Conservation (phyloP, 2,329 filamentous ascomycete species). For the Penicillium sp. region DNA sequence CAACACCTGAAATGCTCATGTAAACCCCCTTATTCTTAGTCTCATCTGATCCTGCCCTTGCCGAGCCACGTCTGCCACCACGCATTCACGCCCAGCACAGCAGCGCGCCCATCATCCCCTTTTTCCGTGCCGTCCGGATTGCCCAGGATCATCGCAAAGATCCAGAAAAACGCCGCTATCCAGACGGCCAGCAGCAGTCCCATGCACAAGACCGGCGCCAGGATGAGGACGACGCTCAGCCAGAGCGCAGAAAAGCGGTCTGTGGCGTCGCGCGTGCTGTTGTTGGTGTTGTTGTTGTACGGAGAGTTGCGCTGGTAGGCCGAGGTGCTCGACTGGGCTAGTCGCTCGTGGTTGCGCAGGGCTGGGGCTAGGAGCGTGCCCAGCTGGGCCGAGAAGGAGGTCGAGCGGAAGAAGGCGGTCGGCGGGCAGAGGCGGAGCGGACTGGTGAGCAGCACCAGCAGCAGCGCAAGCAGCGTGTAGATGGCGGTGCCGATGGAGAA, state of each 20-base stretch:
- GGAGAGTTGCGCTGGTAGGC: constrained; percentile 22
- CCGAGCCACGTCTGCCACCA: constrained; percentile 60
- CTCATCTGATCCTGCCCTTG: constrained; percentile 23
- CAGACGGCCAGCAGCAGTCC: constrained; percentile 55
- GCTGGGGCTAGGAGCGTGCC: constrained; percentile 51
- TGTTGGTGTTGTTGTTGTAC: constrained; percentile 30
- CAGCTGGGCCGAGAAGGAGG: constrained; percentile 48
- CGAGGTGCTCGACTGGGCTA: constrained; percentile 15
- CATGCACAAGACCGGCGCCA: constrained; percentile 55
- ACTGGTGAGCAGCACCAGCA: constrained; percentile 49
- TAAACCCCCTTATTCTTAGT: too few relatives aligned
- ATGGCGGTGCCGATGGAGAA: constrained; percentile 52
- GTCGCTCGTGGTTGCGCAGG: constrained; percentile 45
- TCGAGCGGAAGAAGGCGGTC: constrained; percentile 39
- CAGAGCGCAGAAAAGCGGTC: constrained; percentile 32
- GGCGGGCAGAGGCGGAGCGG: constrained; percentile 53
- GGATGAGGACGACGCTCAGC: constrained; percentile 51
- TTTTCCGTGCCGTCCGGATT: constrained; percentile 59
- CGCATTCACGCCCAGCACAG: constrained; percentile 54
- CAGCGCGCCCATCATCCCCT: constrained; percentile 58
- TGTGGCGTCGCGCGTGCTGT: constrained; percentile 20
- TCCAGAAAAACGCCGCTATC: constrained; percentile 60
- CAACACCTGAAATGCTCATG: too few relatives aligned
- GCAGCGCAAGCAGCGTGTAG: constrained; percentile 51
- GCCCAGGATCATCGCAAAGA: constrained; percentile 58